Base-by-base conservation (phyloP, 2,329 filamentous ascomycete species). In the Magnaporthiopsis incrustans region DNA sequence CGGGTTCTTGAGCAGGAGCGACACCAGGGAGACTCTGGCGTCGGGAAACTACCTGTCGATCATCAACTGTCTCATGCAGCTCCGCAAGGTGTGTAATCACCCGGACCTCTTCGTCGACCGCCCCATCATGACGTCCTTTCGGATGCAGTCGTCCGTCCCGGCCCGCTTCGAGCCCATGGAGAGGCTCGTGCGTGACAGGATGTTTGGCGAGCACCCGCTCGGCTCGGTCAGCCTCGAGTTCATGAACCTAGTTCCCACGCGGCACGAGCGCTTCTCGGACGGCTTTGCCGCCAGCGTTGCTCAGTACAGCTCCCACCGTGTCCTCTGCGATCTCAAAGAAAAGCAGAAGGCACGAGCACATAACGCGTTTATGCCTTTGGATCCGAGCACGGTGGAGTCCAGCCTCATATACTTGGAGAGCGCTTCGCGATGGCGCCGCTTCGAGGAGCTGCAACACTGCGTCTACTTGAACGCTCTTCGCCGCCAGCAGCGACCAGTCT, bases 81-180 rank as follows among this genome's bases (percentile, higher is more conserved):
- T 99, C 63, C 88, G 95, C 61, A 97, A 98, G 74, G 96, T 99
- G 62, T 99, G 95, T 82, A 99, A 99, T 70, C 95, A 99, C 72
- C 96, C 95, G 0, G 95, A 99, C 76, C 82, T 99, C 11, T 99
- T 99, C 71, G 90, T 98, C 69, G 96, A 96, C 65, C 87, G 95
- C 22, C 93, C 92, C 1, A 98, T 99, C 71, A 95, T 96, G 77
- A 99, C 94, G 0, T 98, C 95, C 1, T 96, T 97, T 74, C 91
- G 92, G 4, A 96, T 98, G 89, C 82, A 85, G 32, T 89, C 83
- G 67, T 96, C 93, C 3, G 87, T 92, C 3, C 80, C 88, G 11
- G 86, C 89, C 2, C 85, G 89, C 50, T 98, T 89, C 70, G 87
- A 89, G 69, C 80, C 85, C 63, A 90, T 89, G 38, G 90, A 96